Evolutionary conservation across 108 stramenopile species (phyloP), one percentile per base, ranked within the genome.

Genomic region (Cyclostephanos invisitatus): DNA sequence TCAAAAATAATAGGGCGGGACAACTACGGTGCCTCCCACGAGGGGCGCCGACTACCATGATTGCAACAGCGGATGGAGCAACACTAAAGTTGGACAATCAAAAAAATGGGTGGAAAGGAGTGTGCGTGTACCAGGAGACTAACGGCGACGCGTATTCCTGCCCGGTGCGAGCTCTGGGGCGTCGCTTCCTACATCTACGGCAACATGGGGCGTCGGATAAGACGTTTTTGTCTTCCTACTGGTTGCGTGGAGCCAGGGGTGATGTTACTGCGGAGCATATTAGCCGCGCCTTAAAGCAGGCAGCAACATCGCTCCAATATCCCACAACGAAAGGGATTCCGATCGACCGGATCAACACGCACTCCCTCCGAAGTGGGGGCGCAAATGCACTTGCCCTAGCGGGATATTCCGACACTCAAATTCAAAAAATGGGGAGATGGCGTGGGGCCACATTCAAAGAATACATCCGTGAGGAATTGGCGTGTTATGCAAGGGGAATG

Each of bases 101-200:
- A 29, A 64, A 64, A 11, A 64, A 64, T 18, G 63, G 63, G 0
- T 64, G 63, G 63, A 64, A 64, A 44, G 47, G 47, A 7, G 46
- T 64, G 2, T 64, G 65, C 51, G 37, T 67, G 7, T 46, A 67
- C 18, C 65, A 67, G 15, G 50, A 67, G 5, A 28, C 51, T 2
- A 67, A 50, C 17, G 65, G 65, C 5, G 65, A 67, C 1, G 32
- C 53, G 1, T 53, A 37, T 20, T 6, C 29, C 4, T 67, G 65
- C 49, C 49, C 49, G 17, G 65, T 67, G 3, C 18, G 25, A 36
- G 65, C 50, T 3, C n/a, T 67, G 29, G 65, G 28, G 7, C 65
- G 65, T 0, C 29, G 49, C 22, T 53, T 46, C 32, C 35, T 40
- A 20, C 2, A 37, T 0, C 29, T 67, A 2, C 9, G 64, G 7